Evolutionary conservation across 805 yeast species (phyloP), one percentile per base, ranked within the genome.

Genomic region (Candida ponderosae): DNA sequence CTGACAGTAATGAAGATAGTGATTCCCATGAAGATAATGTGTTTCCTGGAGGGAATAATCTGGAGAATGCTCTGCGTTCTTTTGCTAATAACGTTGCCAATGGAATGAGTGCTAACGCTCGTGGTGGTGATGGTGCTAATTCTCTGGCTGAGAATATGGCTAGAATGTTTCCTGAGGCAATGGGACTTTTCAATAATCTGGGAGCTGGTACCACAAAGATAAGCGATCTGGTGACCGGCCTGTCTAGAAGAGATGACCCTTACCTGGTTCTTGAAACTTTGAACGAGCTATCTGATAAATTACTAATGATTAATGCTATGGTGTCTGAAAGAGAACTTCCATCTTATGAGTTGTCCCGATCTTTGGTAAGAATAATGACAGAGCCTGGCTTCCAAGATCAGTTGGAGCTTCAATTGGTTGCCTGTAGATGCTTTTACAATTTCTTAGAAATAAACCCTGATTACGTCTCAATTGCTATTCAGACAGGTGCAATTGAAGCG

Each of bases 381-480:
- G 78, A 76, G 42, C 80, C 85, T 0, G 31, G 48, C 6, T 68
- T 77, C 34, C 70, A 67, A 21, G 83, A 76, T 17, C 81, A 82
- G 44, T 61, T 85, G 34, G 96, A 90, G 51, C 53, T 89, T n/a
- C 90, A 83, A 50, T 60, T 90, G 32, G 80, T 83, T 29, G 81
- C 94, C 0, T 84, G 95, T 50, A 72, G 96, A 34, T 84, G 95
- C 51, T 62, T 89, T 15, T 82, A 83, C 55, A 89, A 87, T 54
- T 61, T 89, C 32, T 60, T 87, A 38, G 96, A 87, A 52, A 81
- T 82, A 10, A 72, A 80, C 45, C 76, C 76, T 14, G 81, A 81
- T 33, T 74, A 78, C 32, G 71, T 79, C 6, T 69, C 71, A 36
- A 72, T 69, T 27, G 79, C 86, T 4, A 79, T 86, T 3, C 64